Conservation (phyloP, 768 basidiomycete species). For the Psilocybe tampanensis region DNA sequence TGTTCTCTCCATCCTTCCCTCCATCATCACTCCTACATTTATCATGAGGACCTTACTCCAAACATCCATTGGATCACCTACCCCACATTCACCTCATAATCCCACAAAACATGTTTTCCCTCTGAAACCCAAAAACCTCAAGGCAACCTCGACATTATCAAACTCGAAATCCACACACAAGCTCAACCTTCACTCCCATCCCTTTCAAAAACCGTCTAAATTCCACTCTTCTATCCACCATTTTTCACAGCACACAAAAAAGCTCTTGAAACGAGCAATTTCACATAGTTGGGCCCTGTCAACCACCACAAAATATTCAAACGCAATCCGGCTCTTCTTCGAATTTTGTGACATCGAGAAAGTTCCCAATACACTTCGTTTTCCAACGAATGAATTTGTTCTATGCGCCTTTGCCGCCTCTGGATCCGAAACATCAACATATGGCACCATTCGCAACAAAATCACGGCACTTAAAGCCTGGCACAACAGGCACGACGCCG, state of each 20-base stretch:
- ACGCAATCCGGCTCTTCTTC: conserved; percentile 7
- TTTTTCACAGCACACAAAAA: not conserved
- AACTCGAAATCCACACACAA: too few species aligned
- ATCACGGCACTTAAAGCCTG: conserved; percentile 31
- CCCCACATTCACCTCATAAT: not conserved
- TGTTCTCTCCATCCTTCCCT: not conserved
- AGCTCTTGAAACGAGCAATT: conserved; percentile 2
- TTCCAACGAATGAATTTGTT: conserved; percentile 27
- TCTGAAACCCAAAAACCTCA: too few species aligned
- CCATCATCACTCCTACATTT: not conserved
- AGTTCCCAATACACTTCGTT: conserved; percentile 9
- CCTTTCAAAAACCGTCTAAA: too few species aligned
- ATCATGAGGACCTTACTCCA: not conserved
- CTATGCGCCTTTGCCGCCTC: conserved; percentile 31
- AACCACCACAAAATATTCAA: conserved; percentile 15
- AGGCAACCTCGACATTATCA: too few species aligned
- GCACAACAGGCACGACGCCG: conserved; percentile 30
- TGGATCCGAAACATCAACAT: conserved; percentile 18
- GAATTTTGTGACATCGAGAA: conserved; percentile 22
- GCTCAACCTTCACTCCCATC: not conserved
- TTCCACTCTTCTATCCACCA: not conserved
- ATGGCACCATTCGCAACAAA: conserved; percentile 21
- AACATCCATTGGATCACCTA: not conserved
- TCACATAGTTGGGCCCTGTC: conserved; percentile 14
- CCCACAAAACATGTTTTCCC: not conserved